Percentiles rank a stretch among this genome's conserved stretches.
Conservation (phyloP, 2,329 filamentous ascomycete genomes). For the Colletotrichum somersetense region DNA sequence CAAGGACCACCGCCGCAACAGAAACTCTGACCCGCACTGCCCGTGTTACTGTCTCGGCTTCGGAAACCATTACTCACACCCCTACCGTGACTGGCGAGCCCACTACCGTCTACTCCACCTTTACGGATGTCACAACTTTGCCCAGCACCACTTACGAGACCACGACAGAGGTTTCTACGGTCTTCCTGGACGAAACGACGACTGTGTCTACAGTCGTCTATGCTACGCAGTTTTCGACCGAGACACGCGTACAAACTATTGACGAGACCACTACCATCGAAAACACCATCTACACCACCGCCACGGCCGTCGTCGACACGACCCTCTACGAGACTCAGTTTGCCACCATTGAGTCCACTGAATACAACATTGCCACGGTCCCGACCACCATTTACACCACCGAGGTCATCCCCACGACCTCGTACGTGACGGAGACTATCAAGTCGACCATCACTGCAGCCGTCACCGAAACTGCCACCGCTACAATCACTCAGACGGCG, state of each 20-base stretch:
- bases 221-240: conserved; percentile 7
- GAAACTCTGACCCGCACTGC: conserved; percentile 19
- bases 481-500: conserved; percentile 8
- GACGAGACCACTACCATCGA: conserved; percentile 12
- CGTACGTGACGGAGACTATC: background rate
- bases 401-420: conserved; percentile 14
- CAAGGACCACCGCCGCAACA: conserved; percentile 13
- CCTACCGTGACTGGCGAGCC: conserved; percentile 18
- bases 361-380: conserved; percentile 23
- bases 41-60: conserved; percentile 13
- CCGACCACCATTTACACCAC: conserved; percentile 20
- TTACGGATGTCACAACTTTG: conserved; percentile 18
- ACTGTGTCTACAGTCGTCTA: conserved; percentile 12
- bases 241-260: conserved; percentile 5
- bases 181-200: conserved; percentile 18
- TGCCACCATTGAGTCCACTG: conserved; percentile 16
- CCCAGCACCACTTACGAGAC: conserved; percentile 8
- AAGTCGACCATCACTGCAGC: conserved; percentile 8
- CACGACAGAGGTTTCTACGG: conserved; percentile 8
- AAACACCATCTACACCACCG: conserved; percentile 22
- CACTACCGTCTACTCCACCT: conserved; percentile 3
- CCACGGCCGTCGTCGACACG: conserved; percentile 20
- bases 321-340: conserved; percentile 21
- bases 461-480: conserved; percentile 10
- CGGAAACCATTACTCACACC: conserved; percentile 10